Evolutionary conservation across 352 stramenopile genomes (phyloP).

Genomic region (Phytophthora idaei): DNA sequence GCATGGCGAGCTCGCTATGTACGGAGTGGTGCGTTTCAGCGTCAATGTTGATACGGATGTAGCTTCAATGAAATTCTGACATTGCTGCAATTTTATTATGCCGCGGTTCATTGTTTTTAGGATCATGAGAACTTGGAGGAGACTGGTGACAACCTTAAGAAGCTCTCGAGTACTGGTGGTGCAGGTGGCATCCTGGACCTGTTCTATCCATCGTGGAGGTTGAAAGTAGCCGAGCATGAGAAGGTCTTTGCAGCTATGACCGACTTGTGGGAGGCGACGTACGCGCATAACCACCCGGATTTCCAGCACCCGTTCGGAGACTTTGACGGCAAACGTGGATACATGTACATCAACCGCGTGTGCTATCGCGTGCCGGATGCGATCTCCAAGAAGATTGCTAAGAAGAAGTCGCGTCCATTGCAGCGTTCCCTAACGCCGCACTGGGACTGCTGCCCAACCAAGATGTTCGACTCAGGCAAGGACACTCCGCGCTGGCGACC

Average conservation of each 20-base stretch:
- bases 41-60: not conserved
- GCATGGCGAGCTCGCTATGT: slow-evolving; percentile 67
- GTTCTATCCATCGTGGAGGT: slow-evolving; percentile 90
- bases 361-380: slow-evolving; percentile 79
- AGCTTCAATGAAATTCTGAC: slow-evolving; percentile 9
- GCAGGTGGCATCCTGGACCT: slow-evolving; percentile 89
- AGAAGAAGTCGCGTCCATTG: slow-evolving; percentile 78
- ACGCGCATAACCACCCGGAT: slow-evolving; percentile 59
- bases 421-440: slow-evolving; percentile 89
- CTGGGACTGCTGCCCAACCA: slow-evolving; percentile 86
- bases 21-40: slow-evolving; percentile 62
- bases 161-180: slow-evolving; percentile 88
- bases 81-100: slow-evolving; percentile 8
- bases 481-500: slow-evolving; percentile 81
- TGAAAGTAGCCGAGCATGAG: slow-evolving; percentile 73
- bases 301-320: slow-evolving; percentile 75
- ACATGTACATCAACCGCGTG: slow-evolving; percentile 90
- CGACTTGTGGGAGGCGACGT: slow-evolving; percentile 82
- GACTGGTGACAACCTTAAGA: slow-evolving; percentile 73
- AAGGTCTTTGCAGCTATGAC: slow-evolving; percentile 82
- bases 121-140: slow-evolving; percentile 66
- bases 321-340: slow-evolving; percentile 75
- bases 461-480: slow-evolving; percentile 75
- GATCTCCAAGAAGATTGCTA: slow-evolving; percentile 63
- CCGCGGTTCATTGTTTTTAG: slow-evolving; percentile 9